phyloP scores from a whole-genome alignment of 2,329 filamentous ascomycete species.

The Chaetomium strumarium region DNA sequence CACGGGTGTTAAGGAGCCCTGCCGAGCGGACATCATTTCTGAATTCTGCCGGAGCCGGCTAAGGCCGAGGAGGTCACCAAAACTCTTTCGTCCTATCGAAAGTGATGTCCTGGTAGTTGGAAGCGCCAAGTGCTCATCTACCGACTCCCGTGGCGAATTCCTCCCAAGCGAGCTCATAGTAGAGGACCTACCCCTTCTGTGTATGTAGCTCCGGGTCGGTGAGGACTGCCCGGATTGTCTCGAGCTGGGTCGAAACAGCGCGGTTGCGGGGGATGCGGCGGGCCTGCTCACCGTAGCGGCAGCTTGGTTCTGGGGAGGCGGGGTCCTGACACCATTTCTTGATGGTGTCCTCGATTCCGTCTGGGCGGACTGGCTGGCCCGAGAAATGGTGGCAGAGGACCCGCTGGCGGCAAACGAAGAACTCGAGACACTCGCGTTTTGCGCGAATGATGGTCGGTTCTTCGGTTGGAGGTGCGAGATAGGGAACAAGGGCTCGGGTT shows the following conservation, averaged over 20 bases:
- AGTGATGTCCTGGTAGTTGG: conserved; percentile 71
- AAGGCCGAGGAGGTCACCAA: conserved; percentile 80
- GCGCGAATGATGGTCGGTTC: conserved; percentile 38
- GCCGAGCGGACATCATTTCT: conserved; percentile 59
- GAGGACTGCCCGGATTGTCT: conserved; percentile 61
- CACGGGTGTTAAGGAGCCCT: conserved; percentile 61
- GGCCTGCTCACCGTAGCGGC: conserved; percentile 30
- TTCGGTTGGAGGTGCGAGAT: conserved; percentile 77
- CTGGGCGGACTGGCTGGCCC: conserved; percentile 26
- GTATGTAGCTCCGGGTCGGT: conserved; percentile 53
- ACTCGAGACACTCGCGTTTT: conserved; percentile 34
- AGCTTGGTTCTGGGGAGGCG: conserved; percentile 32
- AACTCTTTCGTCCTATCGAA: conserved; percentile 87
- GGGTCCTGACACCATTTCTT: conserved; percentile 26
- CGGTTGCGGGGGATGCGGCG: conserved; percentile 41
- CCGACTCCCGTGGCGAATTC: conserved; percentile 44
- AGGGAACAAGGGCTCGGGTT: conserved; percentile 73
- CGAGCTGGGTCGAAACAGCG: conserved; percentile 44
- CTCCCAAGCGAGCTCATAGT: conserved; percentile 80
- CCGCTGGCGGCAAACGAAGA: conserved; percentile 35
- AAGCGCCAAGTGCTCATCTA: conserved; percentile 63
- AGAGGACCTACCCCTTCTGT: conserved; percentile 72
- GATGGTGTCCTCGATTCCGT: conserved; percentile 29
- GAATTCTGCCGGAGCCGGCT: conserved; percentile 75
- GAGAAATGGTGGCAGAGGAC: conserved; percentile 13